Evolutionary conservation across 345 rosid species (phyloP).

Genomic region (Salix udensis): DNA sequence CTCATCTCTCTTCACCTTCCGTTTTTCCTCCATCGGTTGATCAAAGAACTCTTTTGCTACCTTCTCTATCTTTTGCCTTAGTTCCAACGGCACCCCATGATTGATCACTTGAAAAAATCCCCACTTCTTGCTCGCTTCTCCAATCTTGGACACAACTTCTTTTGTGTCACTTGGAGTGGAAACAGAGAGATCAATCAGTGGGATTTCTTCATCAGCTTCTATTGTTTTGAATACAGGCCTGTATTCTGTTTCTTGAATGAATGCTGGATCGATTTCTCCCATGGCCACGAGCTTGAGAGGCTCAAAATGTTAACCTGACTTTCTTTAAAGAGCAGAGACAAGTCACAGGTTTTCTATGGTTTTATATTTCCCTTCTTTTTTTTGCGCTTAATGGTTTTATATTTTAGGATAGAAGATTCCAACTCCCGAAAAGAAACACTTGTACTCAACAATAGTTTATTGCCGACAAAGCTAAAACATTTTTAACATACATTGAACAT

Average conservation of each 20-base stretch:
- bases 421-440: too few relatives aligned
- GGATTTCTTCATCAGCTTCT: constrained; percentile 18
- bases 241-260: constrained; percentile 19
- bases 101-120: constrained; percentile 84
- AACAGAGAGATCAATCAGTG: constrained; percentile 51
- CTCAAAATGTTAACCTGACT: background rate
- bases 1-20: constrained; percentile 60
- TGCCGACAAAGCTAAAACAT: too few relatives aligned
- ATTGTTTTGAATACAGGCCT: constrained; percentile 12
- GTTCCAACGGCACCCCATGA: constrained; percentile 65
- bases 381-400: too few relatives aligned
- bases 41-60: constrained; percentile 50
- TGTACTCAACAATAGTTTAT: too few relatives aligned
- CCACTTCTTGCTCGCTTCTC: constrained; percentile 71
- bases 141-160: constrained; percentile 38
- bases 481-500: too few relatives aligned
- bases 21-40: constrained; percentile 51
- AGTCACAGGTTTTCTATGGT: background rate
- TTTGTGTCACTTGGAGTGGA: constrained; percentile 16
- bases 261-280: constrained; percentile 29
- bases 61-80: constrained; percentile 34
- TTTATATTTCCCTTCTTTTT: too few relatives aligned
- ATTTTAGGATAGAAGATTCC: too few relatives aligned
- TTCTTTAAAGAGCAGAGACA: background rate
- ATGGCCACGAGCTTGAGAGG: background rate